Conservation (phyloP, 2,329 filamentous ascomycete species). For the Didymella exigua region DNA sequence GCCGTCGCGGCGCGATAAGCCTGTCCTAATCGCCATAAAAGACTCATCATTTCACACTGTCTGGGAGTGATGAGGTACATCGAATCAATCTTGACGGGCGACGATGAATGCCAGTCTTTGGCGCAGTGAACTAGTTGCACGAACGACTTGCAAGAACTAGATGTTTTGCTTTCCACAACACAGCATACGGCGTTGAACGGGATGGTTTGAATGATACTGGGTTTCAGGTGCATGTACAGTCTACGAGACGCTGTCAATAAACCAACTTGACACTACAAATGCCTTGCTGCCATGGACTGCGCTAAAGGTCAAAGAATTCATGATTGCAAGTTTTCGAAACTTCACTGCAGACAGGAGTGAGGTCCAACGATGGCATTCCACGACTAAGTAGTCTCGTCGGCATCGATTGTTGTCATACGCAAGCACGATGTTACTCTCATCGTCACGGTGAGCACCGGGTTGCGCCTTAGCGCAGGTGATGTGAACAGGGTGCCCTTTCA, state of each 20-base stretch:
- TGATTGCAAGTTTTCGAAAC: not conserved
- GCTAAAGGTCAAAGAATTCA: not conserved
- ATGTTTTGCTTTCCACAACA: slow-evolving; percentile 19
- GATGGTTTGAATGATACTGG: slow-evolving; percentile 13
- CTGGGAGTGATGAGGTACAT: not conserved
- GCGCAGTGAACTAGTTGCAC: not conserved
- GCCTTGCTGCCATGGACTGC: not conserved
- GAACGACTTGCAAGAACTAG: not conserved
- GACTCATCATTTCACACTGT: not conserved
- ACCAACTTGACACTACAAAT: not conserved
- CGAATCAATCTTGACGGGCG: not conserved
- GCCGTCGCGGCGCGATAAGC: slow-evolving; percentile 81
- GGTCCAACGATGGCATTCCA: not conserved
- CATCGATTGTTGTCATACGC: not conserved
- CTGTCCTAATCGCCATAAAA: slow-evolving; percentile 57
- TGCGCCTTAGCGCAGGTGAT: slow-evolving; percentile 16
- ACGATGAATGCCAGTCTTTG: not conserved
- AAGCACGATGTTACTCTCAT: not conserved
- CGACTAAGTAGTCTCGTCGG: not conserved
- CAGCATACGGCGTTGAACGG: slow-evolving; percentile 28
- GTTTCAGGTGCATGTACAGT: slow-evolving; percentile 10
- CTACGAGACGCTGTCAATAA: slow-evolving; percentile 5
- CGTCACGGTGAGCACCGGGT: slow-evolving; percentile 5
- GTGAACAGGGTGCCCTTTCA: slow-evolving; percentile 8
- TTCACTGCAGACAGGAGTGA: not conserved